Conservation (phyloP, 2,329 filamentous ascomycete species). For the Fusarium subglutinans region DNA sequence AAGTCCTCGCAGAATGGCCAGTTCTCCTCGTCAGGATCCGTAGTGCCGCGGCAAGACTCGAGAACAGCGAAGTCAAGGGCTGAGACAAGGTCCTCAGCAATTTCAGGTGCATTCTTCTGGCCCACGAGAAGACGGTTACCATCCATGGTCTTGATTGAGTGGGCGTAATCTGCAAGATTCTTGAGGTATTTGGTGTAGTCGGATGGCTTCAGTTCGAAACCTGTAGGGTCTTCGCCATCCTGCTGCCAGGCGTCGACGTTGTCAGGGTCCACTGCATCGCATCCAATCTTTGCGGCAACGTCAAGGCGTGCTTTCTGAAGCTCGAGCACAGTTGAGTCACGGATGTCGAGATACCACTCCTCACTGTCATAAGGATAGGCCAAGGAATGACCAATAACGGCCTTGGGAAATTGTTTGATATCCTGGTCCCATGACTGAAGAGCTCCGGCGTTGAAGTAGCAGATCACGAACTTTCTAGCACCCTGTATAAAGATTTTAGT, state of each 20-base stretch:
- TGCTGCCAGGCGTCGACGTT: conserved; percentile 47
- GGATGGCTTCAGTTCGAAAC: conserved; percentile 43
- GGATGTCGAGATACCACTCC: conserved; percentile 46
- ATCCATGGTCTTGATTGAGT: conserved; percentile 39
- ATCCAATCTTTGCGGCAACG: conserved; percentile 42
- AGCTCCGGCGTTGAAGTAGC: conserved; percentile 49
- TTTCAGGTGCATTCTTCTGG: conserved; percentile 48
- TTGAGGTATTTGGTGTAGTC: conserved; percentile 46
- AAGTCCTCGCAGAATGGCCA: conserved; percentile 45
- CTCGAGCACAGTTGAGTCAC: conserved; percentile 37
- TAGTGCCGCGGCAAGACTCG: conserved; percentile 47
- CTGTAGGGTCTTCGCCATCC: conserved; percentile 40
- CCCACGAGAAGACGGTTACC: conserved; percentile 43
- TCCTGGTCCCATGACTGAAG: conserved; percentile 44
- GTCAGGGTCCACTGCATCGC: conserved; percentile 49
- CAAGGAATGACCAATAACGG: conserved; percentile 39
- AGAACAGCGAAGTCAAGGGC: conserved; percentile 49
- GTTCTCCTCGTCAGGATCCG: conserved; percentile 22
- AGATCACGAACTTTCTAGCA: conserved; percentile 46
- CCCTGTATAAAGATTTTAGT: conserved; percentile 9
- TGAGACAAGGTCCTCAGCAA: conserved; percentile 38
- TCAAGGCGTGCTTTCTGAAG: conserved; percentile 46
- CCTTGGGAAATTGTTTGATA: conserved; percentile 38
- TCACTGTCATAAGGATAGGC: conserved; percentile 39
- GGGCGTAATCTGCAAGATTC: conserved; percentile 43